Percentiles rank a stretch among this genome's conserved stretches.
These are phyloP conservation scores for Russula compacta DNA, from an alignment of 768 basidiomycete genomes.

Conservation along the genomic window DNA sequence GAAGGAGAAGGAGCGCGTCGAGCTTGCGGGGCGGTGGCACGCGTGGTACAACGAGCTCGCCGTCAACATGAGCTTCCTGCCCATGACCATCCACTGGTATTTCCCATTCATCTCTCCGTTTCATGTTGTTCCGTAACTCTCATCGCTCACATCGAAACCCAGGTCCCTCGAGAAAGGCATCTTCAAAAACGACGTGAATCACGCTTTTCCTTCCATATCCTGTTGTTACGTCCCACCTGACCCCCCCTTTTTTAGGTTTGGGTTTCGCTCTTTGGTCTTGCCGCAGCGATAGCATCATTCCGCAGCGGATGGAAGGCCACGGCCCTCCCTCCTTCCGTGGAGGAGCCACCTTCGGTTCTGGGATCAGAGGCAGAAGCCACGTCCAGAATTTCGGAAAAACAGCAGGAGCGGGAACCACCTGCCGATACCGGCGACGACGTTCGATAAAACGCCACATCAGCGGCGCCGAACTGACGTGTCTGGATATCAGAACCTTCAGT, in stretches of 20 bases:
- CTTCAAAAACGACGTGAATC: slow-evolving; percentile 17
- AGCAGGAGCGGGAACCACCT: neutral
- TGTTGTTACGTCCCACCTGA: neutral
- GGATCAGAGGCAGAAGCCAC: neutral
- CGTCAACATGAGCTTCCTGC: slow-evolving; percentile 69
- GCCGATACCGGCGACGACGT: neutral
- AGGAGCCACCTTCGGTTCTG: neutral
- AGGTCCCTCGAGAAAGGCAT: slow-evolving; percentile 19
- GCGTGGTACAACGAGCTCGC: slow-evolving; percentile 64
- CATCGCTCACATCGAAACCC: neutral
- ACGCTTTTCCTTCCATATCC: neutral
- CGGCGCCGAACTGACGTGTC: neutral
- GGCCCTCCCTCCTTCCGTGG: neutral
- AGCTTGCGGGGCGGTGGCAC: slow-evolving; percentile 51
- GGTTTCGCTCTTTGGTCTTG: slow-evolving; percentile 12
- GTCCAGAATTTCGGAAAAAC: neutral
- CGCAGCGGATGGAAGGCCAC: slow-evolving; percentile 19
- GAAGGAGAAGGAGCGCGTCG: slow-evolving; percentile 38
- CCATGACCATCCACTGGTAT: slow-evolving; percentile 80
- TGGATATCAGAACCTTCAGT: neutral
- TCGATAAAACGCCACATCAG: neutral
- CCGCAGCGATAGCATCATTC: slow-evolving; percentile 15
- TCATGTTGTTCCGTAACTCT: neutral
- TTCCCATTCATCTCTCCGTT: neutral
- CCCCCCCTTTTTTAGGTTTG: neutral